phyloP scores from a whole-genome alignment of 768 basidiomycete genomes.

The Xerocomus brunneocitrinus region DNA sequence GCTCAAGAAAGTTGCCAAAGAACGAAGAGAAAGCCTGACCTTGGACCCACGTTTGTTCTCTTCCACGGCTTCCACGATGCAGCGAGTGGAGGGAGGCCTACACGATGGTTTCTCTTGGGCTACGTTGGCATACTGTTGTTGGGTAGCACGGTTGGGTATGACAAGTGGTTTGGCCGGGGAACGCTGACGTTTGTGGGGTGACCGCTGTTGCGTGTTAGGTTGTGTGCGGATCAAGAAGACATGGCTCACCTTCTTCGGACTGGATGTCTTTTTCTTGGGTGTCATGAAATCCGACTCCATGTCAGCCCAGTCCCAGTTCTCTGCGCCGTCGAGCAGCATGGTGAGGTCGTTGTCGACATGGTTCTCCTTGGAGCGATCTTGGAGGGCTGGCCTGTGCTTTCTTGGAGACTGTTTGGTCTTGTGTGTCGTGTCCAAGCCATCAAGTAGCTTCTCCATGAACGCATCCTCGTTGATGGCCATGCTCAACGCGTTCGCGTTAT shows the following conservation, averaged over 20 bases:
- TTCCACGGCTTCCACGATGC: constrained; percentile 49
- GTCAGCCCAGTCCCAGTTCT: constrained; percentile 67
- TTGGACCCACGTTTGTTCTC: constrained; percentile 23
- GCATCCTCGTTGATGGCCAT: constrained; percentile 51
- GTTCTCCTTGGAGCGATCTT: constrained; percentile 8
- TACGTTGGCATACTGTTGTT: constrained; percentile 21
- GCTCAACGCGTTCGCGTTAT: constrained; percentile 24
- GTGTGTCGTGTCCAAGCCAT: constrained; percentile 38
- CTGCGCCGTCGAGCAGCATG: constrained; percentile 57
- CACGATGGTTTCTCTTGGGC: constrained; percentile 17
- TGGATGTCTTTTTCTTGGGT: constrained; percentile 43
- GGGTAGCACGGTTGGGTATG: constrained; percentile 6
- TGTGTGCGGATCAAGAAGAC: neutral
- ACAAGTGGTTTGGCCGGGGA: constrained; percentile 18
- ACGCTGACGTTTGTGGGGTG: constrained; percentile 9
- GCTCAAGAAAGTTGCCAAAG: neutral
- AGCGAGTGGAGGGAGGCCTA: constrained; percentile 48
- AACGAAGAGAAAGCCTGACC: constrained; percentile 9
- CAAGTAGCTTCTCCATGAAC: constrained; percentile 53
- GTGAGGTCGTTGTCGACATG: constrained; percentile 40
- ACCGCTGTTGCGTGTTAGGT: constrained; percentile 9
- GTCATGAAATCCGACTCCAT: constrained; percentile 47
- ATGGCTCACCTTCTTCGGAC: constrained; percentile 17
- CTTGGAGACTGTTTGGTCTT: constrained; percentile 20
- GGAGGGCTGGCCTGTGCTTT: constrained; percentile 13